Conservation (phyloP, 2,329 filamentous ascomycete genomes). For the Blumeriella jaapii region DNA sequence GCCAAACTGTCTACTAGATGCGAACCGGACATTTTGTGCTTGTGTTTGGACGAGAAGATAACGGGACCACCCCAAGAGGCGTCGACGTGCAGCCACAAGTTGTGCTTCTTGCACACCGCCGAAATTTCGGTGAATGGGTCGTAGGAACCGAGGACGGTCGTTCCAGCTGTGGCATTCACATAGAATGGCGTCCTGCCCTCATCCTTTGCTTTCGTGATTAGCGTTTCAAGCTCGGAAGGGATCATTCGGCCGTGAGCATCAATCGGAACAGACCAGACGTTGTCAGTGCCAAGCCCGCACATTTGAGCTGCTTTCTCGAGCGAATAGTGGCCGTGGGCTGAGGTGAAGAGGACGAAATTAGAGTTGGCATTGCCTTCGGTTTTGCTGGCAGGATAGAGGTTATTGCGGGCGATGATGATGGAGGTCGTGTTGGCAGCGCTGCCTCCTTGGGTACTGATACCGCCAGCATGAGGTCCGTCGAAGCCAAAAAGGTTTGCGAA, state of each 20-base stretch:
- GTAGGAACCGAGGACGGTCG: slow-evolving; percentile 82
- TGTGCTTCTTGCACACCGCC: slow-evolving; percentile 55
- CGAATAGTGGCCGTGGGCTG: slow-evolving; percentile 83
- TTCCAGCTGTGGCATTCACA: slow-evolving; percentile 90
- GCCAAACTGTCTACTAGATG: slow-evolving; percentile 72
- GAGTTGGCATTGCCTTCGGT: slow-evolving; percentile 51
- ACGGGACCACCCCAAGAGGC: slow-evolving; percentile 83
- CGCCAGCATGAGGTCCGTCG: slow-evolving; percentile 52
- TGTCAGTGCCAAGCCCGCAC: slow-evolving; percentile 66
- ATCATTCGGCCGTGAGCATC: slow-evolving; percentile 64
- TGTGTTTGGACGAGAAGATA: slow-evolving; percentile 59
- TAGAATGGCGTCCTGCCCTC: slow-evolving; percentile 78
- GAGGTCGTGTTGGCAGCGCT: slow-evolving; percentile 76
- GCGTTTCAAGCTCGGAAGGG: slow-evolving; percentile 48
- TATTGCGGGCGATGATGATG: slow-evolving; percentile 80
- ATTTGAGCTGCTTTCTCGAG: slow-evolving; percentile 92
- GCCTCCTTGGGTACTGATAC: slow-evolving; percentile 65
- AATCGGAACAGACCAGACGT: slow-evolving; percentile 64
- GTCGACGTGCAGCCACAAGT: slow-evolving; percentile 88
- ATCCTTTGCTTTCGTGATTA: slow-evolving; percentile 48
- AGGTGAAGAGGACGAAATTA: slow-evolving; percentile 77
- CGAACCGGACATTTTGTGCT: slow-evolving; percentile 54
- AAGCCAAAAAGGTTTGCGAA: slow-evolving; percentile 73
- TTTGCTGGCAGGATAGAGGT: slow-evolving; percentile 70
- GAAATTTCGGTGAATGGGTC: slow-evolving; percentile 67